These are phyloP conservation scores for Talaromyces sp. DNA, from an alignment of 2,329 filamentous ascomycete species.

Conservation along the genomic window DNA sequence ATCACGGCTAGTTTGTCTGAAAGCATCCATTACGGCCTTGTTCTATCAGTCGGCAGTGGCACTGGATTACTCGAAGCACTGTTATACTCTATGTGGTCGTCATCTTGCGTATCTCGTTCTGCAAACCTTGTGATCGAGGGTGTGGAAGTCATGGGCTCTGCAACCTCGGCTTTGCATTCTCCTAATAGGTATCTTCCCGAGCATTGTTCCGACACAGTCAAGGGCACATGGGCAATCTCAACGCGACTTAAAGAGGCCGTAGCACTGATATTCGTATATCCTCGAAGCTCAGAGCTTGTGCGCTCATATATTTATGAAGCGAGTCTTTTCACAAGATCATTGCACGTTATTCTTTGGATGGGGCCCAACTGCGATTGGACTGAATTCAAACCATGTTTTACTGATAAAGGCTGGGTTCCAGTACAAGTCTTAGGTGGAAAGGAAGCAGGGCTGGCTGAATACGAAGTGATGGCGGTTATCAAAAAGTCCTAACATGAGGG, in stretches of 20 bases:
- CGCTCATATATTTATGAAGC: not conserved
- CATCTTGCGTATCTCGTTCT: not conserved
- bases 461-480: slow-evolving; percentile 7
- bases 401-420: slow-evolving; percentile 17
- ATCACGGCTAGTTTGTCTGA: slow-evolving; percentile 1
- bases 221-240: slow-evolving; percentile 4
- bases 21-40: not conserved
- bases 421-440: not conserved
- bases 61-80: slow-evolving; percentile 7
- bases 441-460: not conserved
- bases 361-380: slow-evolving; percentile 21
- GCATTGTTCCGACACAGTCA: slow-evolving; percentile 3
- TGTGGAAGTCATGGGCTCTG: not conserved
- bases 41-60: slow-evolving; percentile 9
- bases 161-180: not conserved
- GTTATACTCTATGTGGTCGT: slow-evolving; percentile 1
- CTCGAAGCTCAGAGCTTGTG: not conserved
- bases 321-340: not conserved
- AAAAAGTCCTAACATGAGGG: not conserved
- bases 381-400: slow-evolving; percentile 22
- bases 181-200: slow-evolving; percentile 1
- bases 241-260: not conserved
- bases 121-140: not conserved
- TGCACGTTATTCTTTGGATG: slow-evolving; percentile 3
- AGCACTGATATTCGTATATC: slow-evolving; percentile 8